Evolutionary conservation across 352 stramenopile species (phyloP).

Genomic region (Pythium biforme): DNA sequence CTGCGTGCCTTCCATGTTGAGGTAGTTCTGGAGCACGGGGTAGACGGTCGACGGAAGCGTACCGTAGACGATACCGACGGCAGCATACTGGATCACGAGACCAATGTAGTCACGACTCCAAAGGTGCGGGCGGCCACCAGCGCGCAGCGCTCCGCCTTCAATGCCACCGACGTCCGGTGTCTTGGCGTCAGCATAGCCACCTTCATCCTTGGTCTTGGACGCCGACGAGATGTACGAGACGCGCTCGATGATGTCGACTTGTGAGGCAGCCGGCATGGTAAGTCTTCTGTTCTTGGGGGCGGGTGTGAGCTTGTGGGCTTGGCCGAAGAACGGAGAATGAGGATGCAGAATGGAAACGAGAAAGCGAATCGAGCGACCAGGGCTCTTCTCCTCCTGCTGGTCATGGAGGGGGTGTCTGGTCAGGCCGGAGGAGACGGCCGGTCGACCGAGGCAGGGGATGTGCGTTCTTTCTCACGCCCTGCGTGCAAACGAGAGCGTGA

Average conservation of each 20-base stretch:
- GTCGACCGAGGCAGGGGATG: too few species aligned
- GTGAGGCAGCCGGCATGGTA: too few species aligned
- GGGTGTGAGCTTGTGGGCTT: too few species aligned
- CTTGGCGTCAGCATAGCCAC: conserved; percentile 9
- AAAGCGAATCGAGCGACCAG: too few species aligned
- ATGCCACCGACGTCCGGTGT: conserved; percentile 24
- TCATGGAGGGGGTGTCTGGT: too few species aligned
- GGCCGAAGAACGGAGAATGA: too few species aligned
- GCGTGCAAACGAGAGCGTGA: too few species aligned
- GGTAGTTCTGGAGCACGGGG: conserved; percentile 50
- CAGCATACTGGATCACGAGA: conserved; percentile 51
- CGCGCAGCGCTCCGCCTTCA: conserved; percentile 39
- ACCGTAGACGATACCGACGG: conserved; percentile 46
- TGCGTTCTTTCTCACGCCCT: too few species aligned
- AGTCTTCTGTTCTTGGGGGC: too few species aligned
- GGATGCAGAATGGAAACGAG: too few species aligned
- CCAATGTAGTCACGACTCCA: conserved; percentile 40
- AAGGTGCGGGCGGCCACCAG: conserved; percentile 35
- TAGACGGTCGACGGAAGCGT: conserved; percentile 48
- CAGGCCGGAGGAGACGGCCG: too few species aligned
- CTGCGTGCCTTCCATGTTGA: conserved; percentile 52
- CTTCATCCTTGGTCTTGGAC: conserved; percentile 5
- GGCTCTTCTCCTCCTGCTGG: too few species aligned
- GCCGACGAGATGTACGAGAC: conserved; percentile 13
- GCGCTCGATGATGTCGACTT: conserved; percentile 10